Percentiles rank a stretch among this genome's conserved stretches.
phyloP scores from a whole-genome alignment of 2,329 filamentous ascomycete genomes.

The Graphilbum fragrans region DNA sequence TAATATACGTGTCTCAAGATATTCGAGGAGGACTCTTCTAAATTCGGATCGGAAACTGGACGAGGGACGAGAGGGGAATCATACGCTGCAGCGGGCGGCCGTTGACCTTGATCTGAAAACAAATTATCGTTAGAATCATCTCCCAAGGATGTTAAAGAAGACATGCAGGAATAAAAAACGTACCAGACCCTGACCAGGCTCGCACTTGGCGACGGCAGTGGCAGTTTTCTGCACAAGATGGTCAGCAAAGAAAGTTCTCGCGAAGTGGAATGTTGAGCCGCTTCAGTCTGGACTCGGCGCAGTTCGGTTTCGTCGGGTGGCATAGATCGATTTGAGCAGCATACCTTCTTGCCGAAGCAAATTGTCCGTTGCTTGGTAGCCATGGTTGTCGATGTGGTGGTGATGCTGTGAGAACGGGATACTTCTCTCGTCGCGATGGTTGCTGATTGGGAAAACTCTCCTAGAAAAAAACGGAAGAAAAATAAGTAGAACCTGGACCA shows the following conservation, averaged over 20 bases:
- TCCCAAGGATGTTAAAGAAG: not conserved
- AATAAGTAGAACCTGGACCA: not conserved
- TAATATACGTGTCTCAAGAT: not conserved
- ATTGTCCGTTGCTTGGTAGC: slow-evolving; percentile 73
- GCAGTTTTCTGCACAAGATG: slow-evolving; percentile 53
- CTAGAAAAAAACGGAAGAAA: not conserved
- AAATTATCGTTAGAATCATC: not conserved
- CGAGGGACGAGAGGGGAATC: not conserved
- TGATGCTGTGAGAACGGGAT: not conserved
- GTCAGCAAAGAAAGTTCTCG: not conserved
- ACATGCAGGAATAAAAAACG: slow-evolving; percentile 1
- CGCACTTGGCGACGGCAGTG: slow-evolving; percentile 84
- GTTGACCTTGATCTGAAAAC: slow-evolving; percentile 70
- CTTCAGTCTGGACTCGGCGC: too few species aligned
- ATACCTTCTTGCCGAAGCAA: slow-evolving; percentile 91
- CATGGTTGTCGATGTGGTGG: slow-evolving; percentile 42
- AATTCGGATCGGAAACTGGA: not conserved
- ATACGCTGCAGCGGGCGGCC: slow-evolving; percentile 62
- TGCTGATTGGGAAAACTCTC: not conserved
- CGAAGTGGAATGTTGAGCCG: not conserved
- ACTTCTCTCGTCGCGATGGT: not conserved
- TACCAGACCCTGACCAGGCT: slow-evolving; percentile 53
- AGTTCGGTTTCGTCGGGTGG: too few species aligned
- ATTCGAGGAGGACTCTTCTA: not conserved
- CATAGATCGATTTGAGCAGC: not conserved